phyloP scores from a whole-genome alignment of 176 grass and related monocot genomes.

The Aegilops speltoides region DNA sequence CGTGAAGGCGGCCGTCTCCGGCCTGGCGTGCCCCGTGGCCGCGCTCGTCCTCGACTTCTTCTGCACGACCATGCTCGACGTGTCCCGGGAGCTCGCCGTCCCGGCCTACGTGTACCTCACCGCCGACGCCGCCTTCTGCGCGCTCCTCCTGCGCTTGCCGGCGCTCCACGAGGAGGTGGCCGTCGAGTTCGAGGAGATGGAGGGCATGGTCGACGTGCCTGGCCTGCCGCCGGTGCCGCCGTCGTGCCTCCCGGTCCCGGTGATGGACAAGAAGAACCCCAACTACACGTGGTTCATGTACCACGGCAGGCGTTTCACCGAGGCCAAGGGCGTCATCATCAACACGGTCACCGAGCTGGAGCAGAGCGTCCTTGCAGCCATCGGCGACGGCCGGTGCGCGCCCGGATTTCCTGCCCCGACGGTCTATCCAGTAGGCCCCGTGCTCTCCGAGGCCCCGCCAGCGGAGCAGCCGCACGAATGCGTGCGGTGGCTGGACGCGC shows the following conservation, averaged over 20 bases:
- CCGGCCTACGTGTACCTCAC: not conserved
- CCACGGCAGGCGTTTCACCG: not conserved
- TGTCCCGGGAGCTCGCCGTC: slow-evolving; percentile 5
- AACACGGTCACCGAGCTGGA: not conserved
- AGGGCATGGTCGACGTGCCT: not conserved
- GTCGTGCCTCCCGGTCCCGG: not conserved
- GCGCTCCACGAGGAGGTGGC: slow-evolving; percentile 7
- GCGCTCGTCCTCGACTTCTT: slow-evolving; percentile 7
- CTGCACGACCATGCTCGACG: not conserved
- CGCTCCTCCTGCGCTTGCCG: slow-evolving; percentile 12
- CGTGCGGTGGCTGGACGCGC: slow-evolving; percentile 21
- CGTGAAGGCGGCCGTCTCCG: slow-evolving; percentile 5
- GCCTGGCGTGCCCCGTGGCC: not conserved
- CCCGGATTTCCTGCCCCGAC: not conserved
- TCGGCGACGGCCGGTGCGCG: not conserved
- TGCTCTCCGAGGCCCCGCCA: not conserved
- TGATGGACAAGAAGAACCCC: not conserved
- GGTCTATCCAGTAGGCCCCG: not conserved
- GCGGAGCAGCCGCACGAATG: not conserved
- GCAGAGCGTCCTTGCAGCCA: not conserved
- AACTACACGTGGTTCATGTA: not conserved
- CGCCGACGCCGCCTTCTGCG: slow-evolving; percentile 7
- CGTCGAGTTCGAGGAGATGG: slow-evolving; percentile 8
- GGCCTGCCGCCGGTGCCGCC: not conserved
- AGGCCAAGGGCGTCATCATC: not conserved